These are phyloP conservation scores for Eucalyptus camaldulensis DNA, from an alignment of 345 rosid species.

Conservation along the genomic window DNA sequence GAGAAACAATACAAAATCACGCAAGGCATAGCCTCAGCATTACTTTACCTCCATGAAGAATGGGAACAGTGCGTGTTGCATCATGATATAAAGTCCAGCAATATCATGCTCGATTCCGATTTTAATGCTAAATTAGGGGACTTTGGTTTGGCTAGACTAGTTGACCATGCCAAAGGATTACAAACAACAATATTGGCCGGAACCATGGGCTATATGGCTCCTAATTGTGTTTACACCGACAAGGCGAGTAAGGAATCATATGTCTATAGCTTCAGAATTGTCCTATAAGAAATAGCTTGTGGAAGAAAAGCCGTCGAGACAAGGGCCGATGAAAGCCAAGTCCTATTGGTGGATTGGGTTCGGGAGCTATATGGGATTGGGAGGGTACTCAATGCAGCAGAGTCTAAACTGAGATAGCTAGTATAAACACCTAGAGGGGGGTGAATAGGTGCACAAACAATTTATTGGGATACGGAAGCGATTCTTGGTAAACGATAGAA, in stretches of 20 bases:
- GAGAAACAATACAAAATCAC: neutral
- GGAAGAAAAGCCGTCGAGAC: neutral
- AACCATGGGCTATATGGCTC: neutral
- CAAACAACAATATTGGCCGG: neutral
- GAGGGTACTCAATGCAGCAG: neutral
- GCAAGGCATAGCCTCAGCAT: neutral
- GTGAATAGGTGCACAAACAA: too few relatives aligned
- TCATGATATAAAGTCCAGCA: neutral
- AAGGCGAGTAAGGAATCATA: neutral
- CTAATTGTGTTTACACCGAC: neutral
- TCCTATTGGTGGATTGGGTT: neutral
- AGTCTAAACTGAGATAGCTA: too few relatives aligned
- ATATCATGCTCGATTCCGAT: neutral
- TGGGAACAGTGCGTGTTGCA: neutral
- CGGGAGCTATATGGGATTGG: neutral
- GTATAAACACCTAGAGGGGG: too few relatives aligned
- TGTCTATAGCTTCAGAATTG: neutral
- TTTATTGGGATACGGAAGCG: too few relatives aligned
- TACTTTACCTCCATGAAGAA: neutral
- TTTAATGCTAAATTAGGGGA: neutral
- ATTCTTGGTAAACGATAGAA: too few relatives aligned
- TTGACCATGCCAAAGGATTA: neutral
- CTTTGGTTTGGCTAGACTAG: neutral
- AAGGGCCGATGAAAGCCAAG: neutral
- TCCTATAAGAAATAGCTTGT: neutral